Evolutionary conservation across 23 red algal genomes (phyloP), one percentile per base, ranked within the genome.

Genomic region (Cyanidioschyzon merolae): DNA sequence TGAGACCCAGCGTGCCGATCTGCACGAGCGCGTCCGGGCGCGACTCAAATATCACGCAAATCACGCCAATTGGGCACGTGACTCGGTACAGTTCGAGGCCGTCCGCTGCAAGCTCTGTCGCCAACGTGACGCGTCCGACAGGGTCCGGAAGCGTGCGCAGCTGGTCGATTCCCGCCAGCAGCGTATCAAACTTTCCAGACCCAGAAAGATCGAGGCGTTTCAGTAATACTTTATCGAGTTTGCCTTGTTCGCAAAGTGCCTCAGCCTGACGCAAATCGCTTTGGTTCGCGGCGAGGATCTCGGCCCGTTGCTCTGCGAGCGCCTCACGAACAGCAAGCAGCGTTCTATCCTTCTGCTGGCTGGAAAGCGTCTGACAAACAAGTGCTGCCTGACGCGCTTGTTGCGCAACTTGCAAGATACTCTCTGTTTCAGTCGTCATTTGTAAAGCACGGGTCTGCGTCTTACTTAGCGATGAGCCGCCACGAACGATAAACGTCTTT

Each of bases 11-110:
- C 3, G 84, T 75, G 21, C 87, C 79, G 76, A 98, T 98, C 77
- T 98, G 94, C 3, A 98, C 94, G 0, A 86, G 88, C 21, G 94
- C 94, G 40, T 98, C 94, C 16, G 94, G 94, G 7, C 94, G 84
- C 1, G 94, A 85, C 79, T 98, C 94, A 76, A 98, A 98, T 45
- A 98, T 91, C 50, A 98, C 80, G 39, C 80, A 85, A 57, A 98
- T 83, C 37, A 98, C 88, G 31, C 94, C 94, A 77, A 98, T 89
- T n/a, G 94, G 94, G 77, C 88, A 92, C 21, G 88, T 74, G 3
- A 98, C 86, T 1, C 94, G 88, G 81, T 88, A 98, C 7, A 98
- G 74, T 35, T 91, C 84, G 34, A 91, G 80, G 29, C 63, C 63
- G 17, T 82, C 94, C 1, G 87, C 86, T 68, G 88, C 88, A 27